These are phyloP conservation scores for Cardamine chenopodiifolia DNA, from an alignment of 345 rosid genomes.

Conservation along the genomic window DNA sequence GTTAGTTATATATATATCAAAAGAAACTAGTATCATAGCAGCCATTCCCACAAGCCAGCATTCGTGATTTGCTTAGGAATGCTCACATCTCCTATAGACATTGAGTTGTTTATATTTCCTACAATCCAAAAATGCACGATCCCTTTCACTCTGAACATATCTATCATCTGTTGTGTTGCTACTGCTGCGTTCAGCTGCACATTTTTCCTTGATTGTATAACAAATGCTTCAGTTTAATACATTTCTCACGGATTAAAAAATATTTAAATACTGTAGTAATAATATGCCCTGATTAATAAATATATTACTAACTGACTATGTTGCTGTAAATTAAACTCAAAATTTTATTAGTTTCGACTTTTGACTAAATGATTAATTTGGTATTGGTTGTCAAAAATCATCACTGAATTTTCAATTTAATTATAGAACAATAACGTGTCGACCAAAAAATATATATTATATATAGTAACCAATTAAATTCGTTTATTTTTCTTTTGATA, in stretches of 20 bases:
- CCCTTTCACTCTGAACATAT: constrained; percentile 46
- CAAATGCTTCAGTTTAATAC: not conserved
- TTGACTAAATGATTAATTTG: not conserved
- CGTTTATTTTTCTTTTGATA: too few species aligned
- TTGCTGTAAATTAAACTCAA: too few species aligned
- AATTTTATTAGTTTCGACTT: too few species aligned
- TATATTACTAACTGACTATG: too few species aligned
- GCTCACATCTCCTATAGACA: constrained; percentile 66
- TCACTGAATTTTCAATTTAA: too few species aligned
- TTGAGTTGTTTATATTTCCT: constrained; percentile 53
- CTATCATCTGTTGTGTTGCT: constrained; percentile 61
- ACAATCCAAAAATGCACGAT: constrained; percentile 63
- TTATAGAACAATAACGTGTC: not conserved
- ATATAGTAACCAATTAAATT: too few species aligned
- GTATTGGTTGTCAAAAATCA: too few species aligned
- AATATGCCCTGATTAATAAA: not conserved
- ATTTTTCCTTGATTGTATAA: not conserved
- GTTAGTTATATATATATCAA: too few species aligned
- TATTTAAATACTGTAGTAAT: not conserved
- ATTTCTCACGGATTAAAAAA: not conserved
- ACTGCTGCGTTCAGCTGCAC: constrained; percentile 60
- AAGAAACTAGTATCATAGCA: too few species aligned
- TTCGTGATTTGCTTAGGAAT: constrained; percentile 53
- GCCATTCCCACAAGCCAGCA: constrained; percentile 62
- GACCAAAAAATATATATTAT: too few species aligned